Evolutionary conservation across 768 basidiomycete genomes (phyloP).

Genomic region (Naganishia antarctica): DNA sequence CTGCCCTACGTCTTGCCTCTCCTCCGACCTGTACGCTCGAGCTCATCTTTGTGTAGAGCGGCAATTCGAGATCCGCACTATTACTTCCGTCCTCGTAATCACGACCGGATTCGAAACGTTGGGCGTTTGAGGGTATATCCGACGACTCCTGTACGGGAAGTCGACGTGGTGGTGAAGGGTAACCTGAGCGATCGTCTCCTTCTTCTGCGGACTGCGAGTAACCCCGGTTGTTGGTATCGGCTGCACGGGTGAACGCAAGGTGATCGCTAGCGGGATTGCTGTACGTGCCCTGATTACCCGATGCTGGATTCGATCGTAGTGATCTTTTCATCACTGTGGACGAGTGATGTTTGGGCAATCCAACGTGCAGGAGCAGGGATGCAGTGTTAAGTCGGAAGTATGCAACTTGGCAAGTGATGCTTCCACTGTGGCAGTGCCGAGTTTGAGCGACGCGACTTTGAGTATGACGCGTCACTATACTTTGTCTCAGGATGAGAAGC

Average conservation of each 20-base stretch:
- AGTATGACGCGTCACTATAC: constrained; percentile 7
- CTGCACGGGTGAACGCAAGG: constrained; percentile 17
- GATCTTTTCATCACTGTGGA: constrained; percentile 20
- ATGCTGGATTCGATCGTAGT: constrained; percentile 15
- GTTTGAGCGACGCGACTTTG: constrained; percentile 4
- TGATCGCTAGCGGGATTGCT: constrained; percentile 14
- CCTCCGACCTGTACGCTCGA: constrained; percentile 17
- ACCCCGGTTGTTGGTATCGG: constrained; percentile 3
- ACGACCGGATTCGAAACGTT: not conserved
- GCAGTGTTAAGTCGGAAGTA: not conserved
- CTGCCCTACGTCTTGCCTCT: constrained; percentile 11
- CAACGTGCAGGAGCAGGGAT: too few relatives aligned
- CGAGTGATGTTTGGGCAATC: not conserved
- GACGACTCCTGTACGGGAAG: not conserved
- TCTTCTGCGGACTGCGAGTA: not conserved
- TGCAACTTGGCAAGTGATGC: too few relatives aligned
- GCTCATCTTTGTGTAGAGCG: constrained; percentile 24
- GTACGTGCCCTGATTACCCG: constrained; percentile 15
- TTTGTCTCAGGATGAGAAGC: too few relatives aligned
- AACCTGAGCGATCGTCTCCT: not conserved
- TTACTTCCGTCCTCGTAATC: not conserved
- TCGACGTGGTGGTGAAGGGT: not conserved
- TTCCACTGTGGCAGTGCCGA: constrained; percentile 8
- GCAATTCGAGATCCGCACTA: constrained; percentile 24
- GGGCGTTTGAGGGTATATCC: not conserved